Conservation (phyloP, 331 rosid genomes). For the Stylosanthes scabra region DNA sequence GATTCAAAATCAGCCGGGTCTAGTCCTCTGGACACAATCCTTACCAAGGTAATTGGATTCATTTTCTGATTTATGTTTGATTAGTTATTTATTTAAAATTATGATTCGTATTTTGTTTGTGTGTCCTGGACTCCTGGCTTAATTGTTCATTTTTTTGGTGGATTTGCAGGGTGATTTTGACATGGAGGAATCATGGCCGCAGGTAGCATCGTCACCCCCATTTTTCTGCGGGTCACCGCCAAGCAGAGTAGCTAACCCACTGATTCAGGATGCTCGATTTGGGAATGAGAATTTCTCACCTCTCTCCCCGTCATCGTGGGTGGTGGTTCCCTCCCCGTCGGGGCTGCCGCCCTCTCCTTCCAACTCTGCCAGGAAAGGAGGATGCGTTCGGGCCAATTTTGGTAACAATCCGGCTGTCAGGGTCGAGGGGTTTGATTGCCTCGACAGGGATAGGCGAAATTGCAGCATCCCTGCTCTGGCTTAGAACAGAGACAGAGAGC, state of each 20-base stretch:
- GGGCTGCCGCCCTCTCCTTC: slow-evolving; percentile 61
- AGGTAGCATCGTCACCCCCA: slow-evolving; percentile 84
- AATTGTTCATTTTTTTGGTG: not conserved
- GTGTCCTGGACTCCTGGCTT: not conserved
- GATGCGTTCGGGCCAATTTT: slow-evolving; percentile 75
- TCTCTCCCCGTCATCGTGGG: slow-evolving; percentile 51
- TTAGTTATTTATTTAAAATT: not conserved
- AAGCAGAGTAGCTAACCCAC: slow-evolving; percentile 96
- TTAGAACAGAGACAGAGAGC: slow-evolving; percentile 33
- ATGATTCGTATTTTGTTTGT: not conserved
- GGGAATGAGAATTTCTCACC: slow-evolving; percentile 76
- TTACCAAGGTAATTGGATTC: slow-evolving; percentile 59
- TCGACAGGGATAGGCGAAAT: slow-evolving; percentile 89
- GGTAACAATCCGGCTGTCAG: slow-evolving; percentile 90
- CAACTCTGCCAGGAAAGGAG: slow-evolving; percentile 76
- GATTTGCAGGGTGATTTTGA: slow-evolving; percentile 68
- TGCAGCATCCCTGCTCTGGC: slow-evolving; percentile 98
- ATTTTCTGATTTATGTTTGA: not conserved
- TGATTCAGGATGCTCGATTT: slow-evolving; percentile 90
- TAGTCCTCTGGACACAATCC: slow-evolving; percentile 72
- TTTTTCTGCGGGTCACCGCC: slow-evolving; percentile 98
- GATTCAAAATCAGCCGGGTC: slow-evolving; percentile 63
- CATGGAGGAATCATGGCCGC: slow-evolving; percentile 59
- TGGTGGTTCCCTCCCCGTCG: slow-evolving; percentile 45
- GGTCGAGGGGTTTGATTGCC: slow-evolving; percentile 95